Evolutionary conservation across 2,329 filamentous ascomycete species (phyloP), one percentile per base, ranked within the genome.

Genomic region (Didymella segeticola): DNA sequence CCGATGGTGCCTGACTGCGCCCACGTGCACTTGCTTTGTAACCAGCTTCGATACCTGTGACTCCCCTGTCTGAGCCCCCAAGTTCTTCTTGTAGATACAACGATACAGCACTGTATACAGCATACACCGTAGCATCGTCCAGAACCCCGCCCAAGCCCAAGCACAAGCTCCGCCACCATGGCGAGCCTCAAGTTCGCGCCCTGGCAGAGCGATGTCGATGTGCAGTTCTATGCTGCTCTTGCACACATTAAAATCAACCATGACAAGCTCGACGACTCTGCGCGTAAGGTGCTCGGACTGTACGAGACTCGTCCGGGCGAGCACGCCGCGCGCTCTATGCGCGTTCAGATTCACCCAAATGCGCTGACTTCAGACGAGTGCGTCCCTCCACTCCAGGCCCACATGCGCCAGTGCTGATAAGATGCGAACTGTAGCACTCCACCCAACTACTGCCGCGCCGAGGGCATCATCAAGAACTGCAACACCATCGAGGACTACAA

Each of bases 401-500:
- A 2, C 26, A n/a, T 20, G 27, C n/a, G 25, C 15, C 27, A 10
- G 26, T 27, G 34, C 62, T 70, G 33, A 71, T 53, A 6, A 6
- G 15, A 22, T 33, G n/a, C 14, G 9, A 17, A 19, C 26, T 37
- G 8, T 46, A 72, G 68, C 48, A 67, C 68, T 1, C 70, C 72
- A 17, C 68, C 67, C 0, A 74, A 71, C 33, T 86, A 85, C 67
- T 90, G 88, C 70, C 88, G 93, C 63, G 93, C 90, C 38, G 93
- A 98, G 75, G 95, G 95, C 56, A 91, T 90, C 71, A 96, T 99
- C 68, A 93, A 89, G 73, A 99, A 99, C 77, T 89, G 93, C 70
- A 99, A 99, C 73, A 98, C 95, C 1, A 84, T 96, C 64, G 93
- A 98, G 66, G 91, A 95, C 69, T 98, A 97, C 76, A 90, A 88